Evolutionary conservation across 176 grass and related monocot genomes (phyloP).

Genomic region (Hordeum vulgare): MorexV3_pseudomolecules_assembly NC_058521.1:394292308-394292807

Average conservation of each 20-base stretch:
- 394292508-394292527: constrained; percentile 39
- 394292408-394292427: constrained; percentile 15
- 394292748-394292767: neutral
- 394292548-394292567: constrained; percentile 10
- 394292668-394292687: neutral
- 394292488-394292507: constrained; percentile 27
- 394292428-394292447: constrained; percentile 9
- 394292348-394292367: neutral
- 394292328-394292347: neutral
- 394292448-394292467: neutral
- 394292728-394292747: neutral
- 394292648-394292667: neutral
- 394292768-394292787: neutral
- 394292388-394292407: constrained; percentile 29
- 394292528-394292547: neutral
- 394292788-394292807: neutral
- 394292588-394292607: constrained; percentile 35
- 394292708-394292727: neutral
- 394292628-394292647: constrained; percentile 17
- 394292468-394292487: constrained; percentile 2
- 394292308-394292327: neutral
- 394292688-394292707: neutral
- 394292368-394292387: constrained; percentile 41
- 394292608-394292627: constrained; percentile 3
- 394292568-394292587: constrained; percentile 9